A percentile compares a stretch with the other conserved stretches of the same genome.
These are phyloP conservation scores for Sclerotinia sclerotiorum DNA, from an alignment of 2,329 filamentous ascomycete species.

Conservation along the genomic window DNA sequence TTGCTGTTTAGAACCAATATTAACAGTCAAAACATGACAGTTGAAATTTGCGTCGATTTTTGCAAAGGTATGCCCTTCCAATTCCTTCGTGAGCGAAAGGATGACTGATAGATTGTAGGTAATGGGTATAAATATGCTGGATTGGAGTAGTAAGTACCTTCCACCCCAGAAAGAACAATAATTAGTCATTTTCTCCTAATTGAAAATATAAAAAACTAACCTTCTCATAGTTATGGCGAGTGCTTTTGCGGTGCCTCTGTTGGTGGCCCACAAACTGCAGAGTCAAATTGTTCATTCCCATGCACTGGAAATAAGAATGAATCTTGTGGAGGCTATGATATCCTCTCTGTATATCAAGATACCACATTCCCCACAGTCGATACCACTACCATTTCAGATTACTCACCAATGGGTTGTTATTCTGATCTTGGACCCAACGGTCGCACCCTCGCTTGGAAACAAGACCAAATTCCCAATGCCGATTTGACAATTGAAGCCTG, in stretches of 20 bases:
- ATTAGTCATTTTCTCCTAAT: too few relatives aligned
- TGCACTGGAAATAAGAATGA: constrained; percentile 35
- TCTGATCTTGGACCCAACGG: constrained; percentile 40
- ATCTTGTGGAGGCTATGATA: constrained; percentile 35
- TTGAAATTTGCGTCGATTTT: constrained; percentile 42
- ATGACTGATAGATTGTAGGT: constrained; percentile 28
- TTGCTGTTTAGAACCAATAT: constrained; percentile 38
- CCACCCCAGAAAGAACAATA: too few relatives aligned
- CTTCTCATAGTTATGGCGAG: constrained; percentile 31
- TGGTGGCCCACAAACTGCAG: constrained; percentile 34
- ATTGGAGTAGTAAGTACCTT: constrained; percentile 35
- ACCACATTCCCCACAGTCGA: constrained; percentile 39
- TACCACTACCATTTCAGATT: constrained; percentile 37
- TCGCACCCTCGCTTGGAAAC: constrained; percentile 38
- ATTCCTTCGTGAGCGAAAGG: not conserved
- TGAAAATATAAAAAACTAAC: not conserved
- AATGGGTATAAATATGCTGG: constrained; percentile 43
- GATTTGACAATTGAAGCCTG: constrained; percentile 42
- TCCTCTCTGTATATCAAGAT: constrained; percentile 41
- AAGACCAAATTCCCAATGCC: constrained; percentile 37
- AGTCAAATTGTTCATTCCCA: constrained; percentile 34
- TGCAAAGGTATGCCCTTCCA: constrained; percentile 39
- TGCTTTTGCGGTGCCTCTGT: constrained; percentile 42
- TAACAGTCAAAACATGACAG: constrained; percentile 40
- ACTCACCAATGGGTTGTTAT: constrained; percentile 44